Percentiles rank a stretch among this genome's conserved stretches.
phyloP scores from a whole-genome alignment of 306 rosid genomes.

The Crotalaria pallida region DNA sequence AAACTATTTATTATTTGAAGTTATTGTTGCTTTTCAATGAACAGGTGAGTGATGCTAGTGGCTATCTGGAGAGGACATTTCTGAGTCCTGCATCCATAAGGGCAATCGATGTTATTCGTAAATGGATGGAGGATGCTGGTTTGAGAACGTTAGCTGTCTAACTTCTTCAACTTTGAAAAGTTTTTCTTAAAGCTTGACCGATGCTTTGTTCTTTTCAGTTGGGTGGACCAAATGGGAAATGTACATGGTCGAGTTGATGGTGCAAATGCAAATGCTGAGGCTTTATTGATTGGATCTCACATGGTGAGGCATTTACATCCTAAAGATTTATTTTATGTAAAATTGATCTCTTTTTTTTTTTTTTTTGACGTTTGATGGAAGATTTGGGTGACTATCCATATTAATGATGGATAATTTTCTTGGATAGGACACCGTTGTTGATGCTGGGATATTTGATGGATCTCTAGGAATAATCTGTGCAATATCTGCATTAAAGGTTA shows the following conservation, averaged over 20 bases:
- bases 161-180: conserved; percentile 11
- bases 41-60: conserved; percentile 75
- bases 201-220: conserved; percentile 53
- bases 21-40: conserved; percentile 29
- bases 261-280: conserved; percentile 58
- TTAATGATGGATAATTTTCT: conserved; percentile 15
- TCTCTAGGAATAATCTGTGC: conserved; percentile 78
- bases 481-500: conserved; percentile 76
- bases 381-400: background rate
- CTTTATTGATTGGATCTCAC: conserved; percentile 86
- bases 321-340: background rate
- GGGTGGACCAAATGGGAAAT: conserved; percentile 90
- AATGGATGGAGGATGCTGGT: conserved; percentile 97
- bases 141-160: conserved; percentile 83
- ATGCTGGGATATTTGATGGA: conserved; percentile 94
- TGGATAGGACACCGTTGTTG: conserved; percentile 79
- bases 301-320: conserved; percentile 42
- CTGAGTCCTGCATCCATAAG: conserved; percentile 76
- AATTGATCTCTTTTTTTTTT: conserved; percentile 6
- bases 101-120: conserved; percentile 51
- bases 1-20: background rate
- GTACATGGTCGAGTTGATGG: conserved; percentile 84
- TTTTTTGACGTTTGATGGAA: background rate
- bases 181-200: conserved; percentile 27
- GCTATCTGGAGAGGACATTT: conserved; percentile 88